These are phyloP conservation scores for Russula griseocarnosa DNA, from an alignment of 768 basidiomycete genomes.

Conservation along the genomic window DNA sequence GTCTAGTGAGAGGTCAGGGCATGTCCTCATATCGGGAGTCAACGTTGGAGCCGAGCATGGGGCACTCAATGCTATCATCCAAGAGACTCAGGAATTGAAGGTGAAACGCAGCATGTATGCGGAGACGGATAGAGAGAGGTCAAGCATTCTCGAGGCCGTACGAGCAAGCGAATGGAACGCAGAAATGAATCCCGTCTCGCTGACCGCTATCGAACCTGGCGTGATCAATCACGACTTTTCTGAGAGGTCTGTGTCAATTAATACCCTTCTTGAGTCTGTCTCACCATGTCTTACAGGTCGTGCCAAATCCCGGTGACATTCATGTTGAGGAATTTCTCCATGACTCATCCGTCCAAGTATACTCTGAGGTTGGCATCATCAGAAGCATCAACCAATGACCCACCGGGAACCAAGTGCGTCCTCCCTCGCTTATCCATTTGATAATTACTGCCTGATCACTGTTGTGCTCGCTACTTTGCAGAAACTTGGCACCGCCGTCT, in stretches of 20 bases:
- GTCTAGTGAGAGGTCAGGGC: constrained; percentile 55
- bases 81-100: constrained; percentile 57
- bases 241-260: constrained; percentile 47
- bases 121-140: constrained; percentile 75
- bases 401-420: constrained; percentile 28
- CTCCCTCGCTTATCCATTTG: background rate
- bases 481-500: constrained; percentile 46
- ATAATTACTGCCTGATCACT: background rate
- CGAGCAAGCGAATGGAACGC: constrained; percentile 68
- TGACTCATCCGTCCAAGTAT: constrained; percentile 56
- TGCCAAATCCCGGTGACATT: constrained; percentile 53
- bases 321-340: constrained; percentile 66
- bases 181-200: constrained; percentile 67
- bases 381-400: constrained; percentile 29
- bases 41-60: constrained; percentile 68
- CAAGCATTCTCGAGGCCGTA: constrained; percentile 62
- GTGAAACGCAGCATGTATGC: constrained; percentile 84
- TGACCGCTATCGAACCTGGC: constrained; percentile 45
- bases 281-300: constrained; percentile 41
- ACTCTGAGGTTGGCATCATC: constrained; percentile 46
- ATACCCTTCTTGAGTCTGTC: background rate
- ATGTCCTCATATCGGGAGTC: constrained; percentile 53
- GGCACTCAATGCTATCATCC: constrained; percentile 56
- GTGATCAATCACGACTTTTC: constrained; percentile 61
- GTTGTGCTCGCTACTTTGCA: constrained; percentile 26